Conservation (phyloP, 2,329 filamentous ascomycete species). For the Ophiocordyceps camponoti-saundersi region DNA sequence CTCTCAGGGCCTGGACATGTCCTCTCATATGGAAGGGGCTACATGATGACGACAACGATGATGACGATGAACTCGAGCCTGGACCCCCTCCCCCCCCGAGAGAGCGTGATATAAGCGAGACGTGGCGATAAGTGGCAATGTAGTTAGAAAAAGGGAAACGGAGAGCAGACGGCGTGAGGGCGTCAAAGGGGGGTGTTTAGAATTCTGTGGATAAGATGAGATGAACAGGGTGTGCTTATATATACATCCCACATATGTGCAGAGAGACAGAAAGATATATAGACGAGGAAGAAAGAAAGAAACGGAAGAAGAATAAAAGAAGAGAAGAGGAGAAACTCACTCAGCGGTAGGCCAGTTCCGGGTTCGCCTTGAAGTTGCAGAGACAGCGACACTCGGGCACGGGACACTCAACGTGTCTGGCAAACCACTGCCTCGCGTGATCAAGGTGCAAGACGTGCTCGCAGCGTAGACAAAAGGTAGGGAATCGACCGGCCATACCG, state of each 20-base stretch:
- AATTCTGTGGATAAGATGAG: no score
- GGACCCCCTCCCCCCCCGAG: no score
- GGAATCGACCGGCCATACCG: slow-evolving; percentile 37
- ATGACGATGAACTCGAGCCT: not conserved
- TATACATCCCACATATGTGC: not conserved
- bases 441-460: slow-evolving; percentile 53
- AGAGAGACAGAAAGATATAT: not conserved
- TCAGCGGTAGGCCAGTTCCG: slow-evolving; percentile 34
- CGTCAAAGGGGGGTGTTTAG: not conserved
- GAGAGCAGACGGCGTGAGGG: not conserved
- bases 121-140: not conserved
- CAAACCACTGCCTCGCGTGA: slow-evolving; percentile 51
- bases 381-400: slow-evolving; percentile 51
- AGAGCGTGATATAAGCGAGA: not conserved
- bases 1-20: not conserved
- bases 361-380: slow-evolving; percentile 44
- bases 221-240: no score
- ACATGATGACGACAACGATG: not conserved
- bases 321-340: not conserved
- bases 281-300: not conserved
- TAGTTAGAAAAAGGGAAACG: not conserved
- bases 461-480: slow-evolving; percentile 52
- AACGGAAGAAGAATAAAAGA: not conserved
- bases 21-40: not conserved
- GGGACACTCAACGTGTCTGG: slow-evolving; percentile 46